Conservation (phyloP, 108 stramenopile species). For the Pseudonitzschia multistriata region DNA sequence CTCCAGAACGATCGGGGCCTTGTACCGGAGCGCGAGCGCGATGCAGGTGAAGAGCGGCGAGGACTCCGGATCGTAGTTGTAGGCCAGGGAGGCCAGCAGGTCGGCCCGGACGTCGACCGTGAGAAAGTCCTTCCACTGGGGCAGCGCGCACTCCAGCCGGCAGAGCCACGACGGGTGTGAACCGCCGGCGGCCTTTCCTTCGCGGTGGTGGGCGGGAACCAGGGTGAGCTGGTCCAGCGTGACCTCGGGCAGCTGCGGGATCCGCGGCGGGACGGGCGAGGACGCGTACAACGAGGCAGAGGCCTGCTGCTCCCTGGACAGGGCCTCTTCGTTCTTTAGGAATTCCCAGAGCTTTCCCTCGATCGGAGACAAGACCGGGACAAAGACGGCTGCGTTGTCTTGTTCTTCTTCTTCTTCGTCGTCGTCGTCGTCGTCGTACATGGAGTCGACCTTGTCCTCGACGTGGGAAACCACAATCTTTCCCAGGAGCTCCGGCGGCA, state of each 20-base stretch:
- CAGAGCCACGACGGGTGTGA: slow-evolving; percentile 1
- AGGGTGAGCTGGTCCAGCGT: slow-evolving; percentile 42
- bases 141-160: slow-evolving; percentile 20
- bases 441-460: slow-evolving; percentile 1
- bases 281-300: not conserved
- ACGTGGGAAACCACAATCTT: slow-evolving; percentile 27
- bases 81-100: slow-evolving; percentile 19
- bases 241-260: slow-evolving; percentile 30
- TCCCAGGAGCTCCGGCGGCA: slow-evolving; percentile 56
- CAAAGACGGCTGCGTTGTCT: not conserved
- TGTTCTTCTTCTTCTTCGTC: not conserved
- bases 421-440: slow-evolving; percentile 11
- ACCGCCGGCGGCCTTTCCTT: not conserved
- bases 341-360: slow-evolving; percentile 2
- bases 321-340: slow-evolving; percentile 3
- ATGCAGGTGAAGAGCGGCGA: slow-evolving; percentile 28
- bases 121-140: slow-evolving; percentile 12
- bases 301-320: not conserved
- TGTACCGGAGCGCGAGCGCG: slow-evolving; percentile 46
- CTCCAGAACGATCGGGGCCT: slow-evolving; percentile 43
- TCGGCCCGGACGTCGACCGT: slow-evolving; percentile 13
- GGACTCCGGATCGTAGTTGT: slow-evolving; percentile 28
- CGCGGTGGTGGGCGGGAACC: not conserved
- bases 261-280: slow-evolving; percentile 19
- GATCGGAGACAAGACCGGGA: not conserved